A percentile compares a stretch with the other conserved stretches of the same genome.
phyloP scores from a whole-genome alignment of 1,284 basidiomycete genomes.

The Thelephora terrestris region DNA sequence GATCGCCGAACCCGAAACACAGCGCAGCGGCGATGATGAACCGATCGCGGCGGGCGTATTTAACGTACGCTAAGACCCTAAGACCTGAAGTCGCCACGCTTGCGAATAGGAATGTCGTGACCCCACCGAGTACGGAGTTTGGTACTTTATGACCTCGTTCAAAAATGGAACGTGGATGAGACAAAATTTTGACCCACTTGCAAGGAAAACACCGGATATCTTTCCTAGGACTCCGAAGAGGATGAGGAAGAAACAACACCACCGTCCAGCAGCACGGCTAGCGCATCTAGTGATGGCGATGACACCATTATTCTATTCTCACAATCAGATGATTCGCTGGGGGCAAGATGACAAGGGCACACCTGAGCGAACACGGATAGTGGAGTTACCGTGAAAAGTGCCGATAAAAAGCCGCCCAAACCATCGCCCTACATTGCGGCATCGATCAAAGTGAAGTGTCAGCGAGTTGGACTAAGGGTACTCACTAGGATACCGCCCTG shows the following conservation, averaged over 20 bases:
- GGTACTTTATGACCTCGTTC: conserved; percentile 36
- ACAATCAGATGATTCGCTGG: not conserved
- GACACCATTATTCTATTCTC: conserved; percentile 61
- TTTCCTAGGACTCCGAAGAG: conserved; percentile 71
- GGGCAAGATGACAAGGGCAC: conserved; percentile 1
- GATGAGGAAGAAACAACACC: conserved; percentile 66
- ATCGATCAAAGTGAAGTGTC: not conserved
- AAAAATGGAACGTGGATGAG: not conserved
- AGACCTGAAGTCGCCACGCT: conserved; percentile 44
- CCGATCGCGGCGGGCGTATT: conserved; percentile 63
- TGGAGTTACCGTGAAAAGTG: conserved; percentile 73
- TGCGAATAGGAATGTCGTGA: conserved; percentile 67
- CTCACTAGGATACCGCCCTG: conserved; percentile 76
- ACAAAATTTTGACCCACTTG: conserved; percentile 14
- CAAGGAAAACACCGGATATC: conserved; percentile 69
- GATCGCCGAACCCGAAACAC: conserved; percentile 64
- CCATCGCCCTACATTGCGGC: conserved; percentile 49
- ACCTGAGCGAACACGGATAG: conserved; percentile 73
- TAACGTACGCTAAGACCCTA: conserved; percentile 57
- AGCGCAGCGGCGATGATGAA: conserved; percentile 70
- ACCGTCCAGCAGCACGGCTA: conserved; percentile 61
- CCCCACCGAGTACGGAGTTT: conserved; percentile 73
- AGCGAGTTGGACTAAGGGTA: conserved; percentile 1
- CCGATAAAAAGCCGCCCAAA: conserved; percentile 63
- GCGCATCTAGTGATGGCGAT: conserved; percentile 74